Percentiles rank a stretch among this genome's conserved stretches.
These are phyloP conservation scores for Aeschynomene evenia DNA, from an alignment of 306 rosid species.

Conservation along the genomic window DNA sequence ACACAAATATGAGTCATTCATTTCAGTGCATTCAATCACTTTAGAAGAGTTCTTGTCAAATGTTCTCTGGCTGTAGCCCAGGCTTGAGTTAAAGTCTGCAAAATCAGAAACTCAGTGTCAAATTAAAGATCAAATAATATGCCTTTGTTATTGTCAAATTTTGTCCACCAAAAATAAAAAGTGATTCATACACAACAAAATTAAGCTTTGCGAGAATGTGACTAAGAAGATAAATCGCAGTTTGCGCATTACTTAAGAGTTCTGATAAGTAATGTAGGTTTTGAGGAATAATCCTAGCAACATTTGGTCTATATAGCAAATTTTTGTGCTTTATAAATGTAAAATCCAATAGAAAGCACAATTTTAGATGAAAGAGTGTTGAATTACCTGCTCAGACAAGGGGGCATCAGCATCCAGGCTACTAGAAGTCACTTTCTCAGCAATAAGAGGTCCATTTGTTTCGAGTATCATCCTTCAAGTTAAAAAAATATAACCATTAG, in stretches of 20 bases:
- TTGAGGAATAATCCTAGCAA: neutral
- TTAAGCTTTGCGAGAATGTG: neutral
- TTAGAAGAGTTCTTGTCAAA: conserved; percentile 65
- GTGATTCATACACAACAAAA: neutral
- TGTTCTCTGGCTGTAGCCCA: conserved; percentile 88
- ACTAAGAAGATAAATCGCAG: neutral
- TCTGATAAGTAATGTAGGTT: neutral
- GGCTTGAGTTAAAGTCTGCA: conserved; percentile 85
- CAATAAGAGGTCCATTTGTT: conserved; percentile 80
- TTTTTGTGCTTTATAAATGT: neutral
- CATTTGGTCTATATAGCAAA: neutral
- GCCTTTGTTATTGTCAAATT: neutral
- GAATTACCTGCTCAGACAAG: conserved; percentile 88
- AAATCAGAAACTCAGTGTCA: conserved; percentile 23
- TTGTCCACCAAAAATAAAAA: neutral
- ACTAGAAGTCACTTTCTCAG: conserved; percentile 88
- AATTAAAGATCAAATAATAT: neutral
- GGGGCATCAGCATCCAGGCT: conserved; percentile 83
- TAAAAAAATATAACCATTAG: neutral
- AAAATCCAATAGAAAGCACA: neutral
- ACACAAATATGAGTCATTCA: conserved; percentile 20
- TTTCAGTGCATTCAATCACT: conserved; percentile 34
- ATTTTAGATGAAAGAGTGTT: conserved; percentile 1
- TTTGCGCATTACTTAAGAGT: neutral
- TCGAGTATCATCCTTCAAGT: conserved; percentile 73